These are phyloP conservation scores for Populus euphratica DNA, from an alignment of 345 rosid species.

Conservation along the genomic window DNA sequence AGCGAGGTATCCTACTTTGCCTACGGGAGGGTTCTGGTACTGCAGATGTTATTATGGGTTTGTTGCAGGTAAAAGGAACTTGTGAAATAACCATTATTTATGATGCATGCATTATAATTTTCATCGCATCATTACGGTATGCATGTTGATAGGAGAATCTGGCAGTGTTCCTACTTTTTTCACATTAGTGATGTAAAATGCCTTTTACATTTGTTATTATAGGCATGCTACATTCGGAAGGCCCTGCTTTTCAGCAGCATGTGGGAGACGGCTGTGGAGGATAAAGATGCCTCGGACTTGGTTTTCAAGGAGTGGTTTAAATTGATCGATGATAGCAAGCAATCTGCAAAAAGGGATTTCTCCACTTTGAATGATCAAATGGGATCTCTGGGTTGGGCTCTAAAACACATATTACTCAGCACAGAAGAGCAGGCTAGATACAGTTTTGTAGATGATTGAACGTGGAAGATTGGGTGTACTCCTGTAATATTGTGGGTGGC, in stretches of 20 bases:
- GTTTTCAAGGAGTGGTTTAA: conserved; percentile 38
- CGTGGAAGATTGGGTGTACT: not conserved
- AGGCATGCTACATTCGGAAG: conserved; percentile 58
- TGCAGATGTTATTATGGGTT: conserved; percentile 42
- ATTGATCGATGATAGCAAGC: conserved; percentile 44
- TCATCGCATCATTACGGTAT: not conserved
- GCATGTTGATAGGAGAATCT: not conserved
- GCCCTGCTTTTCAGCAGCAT: conserved; percentile 29
- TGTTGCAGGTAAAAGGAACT: conserved; percentile 48
- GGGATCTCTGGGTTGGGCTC: conserved; percentile 57
- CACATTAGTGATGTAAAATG: not conserved
- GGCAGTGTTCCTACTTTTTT: not conserved
- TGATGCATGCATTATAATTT: not conserved
- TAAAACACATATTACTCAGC: conserved; percentile 57
- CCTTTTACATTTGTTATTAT: not conserved
- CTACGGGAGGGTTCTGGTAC: conserved; percentile 54
- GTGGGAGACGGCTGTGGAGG: conserved; percentile 28
- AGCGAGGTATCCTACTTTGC: conserved; percentile 51
- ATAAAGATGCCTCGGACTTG: conserved; percentile 13
- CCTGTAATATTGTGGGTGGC: not conserved
- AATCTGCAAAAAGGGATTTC: conserved; percentile 24
- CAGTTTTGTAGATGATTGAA: conserved; percentile 54
- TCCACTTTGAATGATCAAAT: conserved; percentile 44
- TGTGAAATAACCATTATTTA: not conserved
- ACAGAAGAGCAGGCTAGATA: conserved; percentile 58